Evolutionary conservation across 768 basidiomycete species (phyloP).

Genomic region (Auriscalpium microsporum): DNA sequence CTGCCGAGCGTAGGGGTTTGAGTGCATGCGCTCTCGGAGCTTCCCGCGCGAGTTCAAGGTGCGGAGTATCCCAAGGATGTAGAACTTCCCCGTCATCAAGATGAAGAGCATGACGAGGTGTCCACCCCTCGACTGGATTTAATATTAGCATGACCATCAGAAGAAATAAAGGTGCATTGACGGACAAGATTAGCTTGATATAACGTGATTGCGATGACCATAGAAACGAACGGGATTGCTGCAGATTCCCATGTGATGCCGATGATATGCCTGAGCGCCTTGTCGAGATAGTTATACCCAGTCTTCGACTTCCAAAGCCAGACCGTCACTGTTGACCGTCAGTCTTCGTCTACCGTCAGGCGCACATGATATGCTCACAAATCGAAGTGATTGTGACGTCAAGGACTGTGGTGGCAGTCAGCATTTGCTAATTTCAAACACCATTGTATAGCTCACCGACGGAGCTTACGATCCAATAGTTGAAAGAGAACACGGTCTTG

Average conservation of each 20-base stretch:
- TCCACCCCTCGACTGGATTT: slow-evolving; percentile 2
- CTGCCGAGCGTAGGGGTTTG: slow-evolving; percentile 32
- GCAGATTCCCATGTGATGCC: slow-evolving; percentile 33
- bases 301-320: slow-evolving; percentile 33
- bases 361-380: slow-evolving; percentile 19
- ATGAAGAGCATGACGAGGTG: slow-evolving; percentile 40
- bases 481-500: slow-evolving; percentile 35
- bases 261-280: slow-evolving; percentile 31
- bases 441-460: slow-evolving; percentile 23
- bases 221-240: slow-evolving; percentile 26
- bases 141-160: background rate
- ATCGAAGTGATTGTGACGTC: slow-evolving; percentile 32
- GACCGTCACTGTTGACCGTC: slow-evolving; percentile 26
- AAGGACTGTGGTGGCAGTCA: slow-evolving; percentile 24
- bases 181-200: slow-evolving; percentile 24
- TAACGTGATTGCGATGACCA: slow-evolving; percentile 24
- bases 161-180: slow-evolving; percentile 13
- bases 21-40: slow-evolving; percentile 27
- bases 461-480: slow-evolving; percentile 38
- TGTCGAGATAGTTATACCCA: slow-evolving; percentile 28
- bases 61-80: slow-evolving; percentile 21
- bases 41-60: slow-evolving; percentile 22
- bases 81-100: slow-evolving; percentile 43
- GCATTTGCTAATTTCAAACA: slow-evolving; percentile 4
- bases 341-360: background rate